Percentiles rank a stretch among this genome's conserved stretches.
phyloP scores from a whole-genome alignment of 352 stramenopile species.

The Globisporangium nagaii region DNA sequence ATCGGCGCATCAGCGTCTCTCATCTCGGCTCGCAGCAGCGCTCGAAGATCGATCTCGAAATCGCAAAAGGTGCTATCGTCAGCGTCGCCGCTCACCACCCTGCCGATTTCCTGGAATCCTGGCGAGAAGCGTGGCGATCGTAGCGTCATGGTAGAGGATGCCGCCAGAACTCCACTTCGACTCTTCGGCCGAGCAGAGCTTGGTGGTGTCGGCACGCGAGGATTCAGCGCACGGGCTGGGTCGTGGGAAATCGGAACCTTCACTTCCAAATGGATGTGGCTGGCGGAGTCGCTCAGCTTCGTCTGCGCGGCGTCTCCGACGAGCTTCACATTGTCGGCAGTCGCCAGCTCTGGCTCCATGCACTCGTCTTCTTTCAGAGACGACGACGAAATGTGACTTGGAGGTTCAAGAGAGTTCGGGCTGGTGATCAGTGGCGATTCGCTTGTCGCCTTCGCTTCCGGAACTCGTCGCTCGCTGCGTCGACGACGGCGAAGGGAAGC shows the following conservation, averaged over 20 bases:
- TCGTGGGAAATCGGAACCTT: constrained; percentile 3
- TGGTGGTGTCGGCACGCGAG: constrained; percentile 2
- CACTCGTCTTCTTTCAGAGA: constrained; percentile 1
- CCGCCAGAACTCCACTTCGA: background rate
- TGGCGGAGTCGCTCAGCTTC: constrained; percentile 1
- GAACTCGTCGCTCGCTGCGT: background rate
- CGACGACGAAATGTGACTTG: background rate
- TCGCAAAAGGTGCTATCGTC: background rate
- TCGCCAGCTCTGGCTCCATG: background rate
- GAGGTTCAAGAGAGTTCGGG: background rate
- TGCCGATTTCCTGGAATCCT: background rate
- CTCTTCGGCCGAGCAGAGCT: background rate
- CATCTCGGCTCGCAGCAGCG: constrained; percentile 19
- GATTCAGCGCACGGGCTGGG: background rate
- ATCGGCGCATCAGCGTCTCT: constrained; percentile 23
- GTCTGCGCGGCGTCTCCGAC: background rate
- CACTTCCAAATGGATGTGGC: constrained; percentile 6
- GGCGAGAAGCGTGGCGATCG: background rate
- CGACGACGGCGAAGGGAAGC: background rate
- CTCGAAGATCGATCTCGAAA: constrained; percentile 17
- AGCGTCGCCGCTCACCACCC: background rate
- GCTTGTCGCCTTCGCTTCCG: background rate
- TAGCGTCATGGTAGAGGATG: background rate
- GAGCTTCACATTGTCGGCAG: background rate
- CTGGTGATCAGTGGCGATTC: background rate